Conservation (phyloP, 345 rosid genomes). For the Eutrema japonicum region DNA sequence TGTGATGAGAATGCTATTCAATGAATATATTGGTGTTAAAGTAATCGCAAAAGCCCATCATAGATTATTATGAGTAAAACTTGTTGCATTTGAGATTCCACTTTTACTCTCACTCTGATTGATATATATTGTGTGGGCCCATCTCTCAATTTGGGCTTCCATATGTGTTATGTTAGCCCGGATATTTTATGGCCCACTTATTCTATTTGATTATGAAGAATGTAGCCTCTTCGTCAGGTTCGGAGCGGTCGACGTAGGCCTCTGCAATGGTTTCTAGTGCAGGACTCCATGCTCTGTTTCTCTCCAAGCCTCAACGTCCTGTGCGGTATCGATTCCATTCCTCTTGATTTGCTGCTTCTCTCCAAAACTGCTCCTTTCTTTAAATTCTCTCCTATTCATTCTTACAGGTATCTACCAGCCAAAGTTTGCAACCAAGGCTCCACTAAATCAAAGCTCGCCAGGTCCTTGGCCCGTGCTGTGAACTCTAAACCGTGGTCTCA, state of each 20-base stretch:
- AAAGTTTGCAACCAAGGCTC: constrained; percentile 6
- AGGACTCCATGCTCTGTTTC: constrained; percentile 31
- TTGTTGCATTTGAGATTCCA: too few species aligned
- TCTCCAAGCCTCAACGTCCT: constrained; percentile 18
- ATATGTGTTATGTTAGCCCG: background rate
- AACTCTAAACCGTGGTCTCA: constrained; percentile 63
- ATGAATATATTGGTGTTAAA: too few species aligned
- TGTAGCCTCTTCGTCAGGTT: background rate
- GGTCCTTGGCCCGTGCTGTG: constrained; percentile 58
- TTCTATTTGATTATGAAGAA: background rate
- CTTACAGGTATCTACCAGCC: background rate
- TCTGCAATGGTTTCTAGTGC: constrained; percentile 20
- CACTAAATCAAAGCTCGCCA: constrained; percentile 53
- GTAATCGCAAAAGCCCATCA: too few species aligned
- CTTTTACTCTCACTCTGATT: too few species aligned
- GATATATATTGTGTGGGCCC: background rate
- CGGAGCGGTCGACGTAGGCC: background rate
- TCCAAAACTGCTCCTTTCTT: background rate
- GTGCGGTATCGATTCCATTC: constrained; percentile 4
- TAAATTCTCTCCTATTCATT: background rate
- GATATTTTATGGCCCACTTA: background rate
- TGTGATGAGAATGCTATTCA: background rate
- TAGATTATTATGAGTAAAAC: too few species aligned
- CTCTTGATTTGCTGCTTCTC: background rate
- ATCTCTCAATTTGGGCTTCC: constrained; percentile 1